A percentile compares a stretch with the other conserved stretches of the same genome.
phyloP scores from a whole-genome alignment of 257 asterid species.

The Gardenia jasminoides region DNA sequence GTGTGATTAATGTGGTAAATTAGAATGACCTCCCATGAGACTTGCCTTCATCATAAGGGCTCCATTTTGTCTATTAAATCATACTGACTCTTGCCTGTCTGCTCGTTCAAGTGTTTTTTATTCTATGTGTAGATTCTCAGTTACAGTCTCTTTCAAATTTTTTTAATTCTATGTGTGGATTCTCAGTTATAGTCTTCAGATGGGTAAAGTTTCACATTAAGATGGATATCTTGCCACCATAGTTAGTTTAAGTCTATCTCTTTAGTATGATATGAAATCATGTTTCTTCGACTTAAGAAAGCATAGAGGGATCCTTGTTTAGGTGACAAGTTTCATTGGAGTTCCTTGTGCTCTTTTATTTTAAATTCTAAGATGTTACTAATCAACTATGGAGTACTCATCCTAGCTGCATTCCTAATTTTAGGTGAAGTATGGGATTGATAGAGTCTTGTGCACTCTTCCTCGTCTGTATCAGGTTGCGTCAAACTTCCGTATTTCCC shows the following conservation, averaged over 20 bases:
- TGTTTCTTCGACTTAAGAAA: background rate
- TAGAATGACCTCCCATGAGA: background rate
- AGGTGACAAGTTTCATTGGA: background rate
- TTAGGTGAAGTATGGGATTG: slow-evolving; percentile 93
- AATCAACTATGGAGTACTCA: slow-evolving; percentile 1
- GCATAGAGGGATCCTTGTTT: background rate
- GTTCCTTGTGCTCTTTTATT: background rate
- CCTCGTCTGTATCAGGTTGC: slow-evolving; percentile 94
- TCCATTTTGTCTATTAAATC: background rate
- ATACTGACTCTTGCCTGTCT: background rate
- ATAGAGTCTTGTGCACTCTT: slow-evolving; percentile 76
- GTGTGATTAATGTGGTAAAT: background rate
- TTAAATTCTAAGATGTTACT: background rate
- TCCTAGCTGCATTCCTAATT: slow-evolving; percentile 14
- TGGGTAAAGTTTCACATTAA: background rate
- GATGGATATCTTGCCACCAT: background rate
- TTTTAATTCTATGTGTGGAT: background rate
- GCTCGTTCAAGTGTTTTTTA: background rate
- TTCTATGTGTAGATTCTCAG: background rate
- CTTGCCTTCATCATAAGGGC: background rate
- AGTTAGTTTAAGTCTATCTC: too few relatives aligned
- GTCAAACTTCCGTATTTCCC: background rate
- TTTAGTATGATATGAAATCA: background rate
- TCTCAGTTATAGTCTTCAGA: background rate
- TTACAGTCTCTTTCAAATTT: background rate